A percentile compares a stretch with the other conserved stretches of the same genome.
phyloP scores from a whole-genome alignment of 1,139 yeast genomes.

The Suhomyces taliae region DNA sequence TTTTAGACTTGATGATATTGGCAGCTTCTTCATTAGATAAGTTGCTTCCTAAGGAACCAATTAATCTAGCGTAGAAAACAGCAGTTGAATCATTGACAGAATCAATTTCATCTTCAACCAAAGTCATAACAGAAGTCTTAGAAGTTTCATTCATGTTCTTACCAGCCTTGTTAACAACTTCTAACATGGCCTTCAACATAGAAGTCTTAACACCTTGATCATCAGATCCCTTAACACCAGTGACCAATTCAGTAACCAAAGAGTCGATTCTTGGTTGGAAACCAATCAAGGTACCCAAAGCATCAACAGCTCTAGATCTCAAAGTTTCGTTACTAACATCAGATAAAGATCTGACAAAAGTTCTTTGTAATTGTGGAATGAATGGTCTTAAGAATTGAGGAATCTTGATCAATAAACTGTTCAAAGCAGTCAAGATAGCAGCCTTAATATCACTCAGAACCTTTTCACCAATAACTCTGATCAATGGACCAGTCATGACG shows the following conservation, averaged over 20 bases:
- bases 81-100: constrained; percentile 58
- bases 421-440: constrained; percentile 83
- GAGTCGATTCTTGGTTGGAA: constrained; percentile 96
- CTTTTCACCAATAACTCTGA: constrained; percentile 97
- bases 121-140: constrained; percentile 64
- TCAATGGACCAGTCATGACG: constrained; percentile 92
- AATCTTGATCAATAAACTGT: constrained; percentile 72
- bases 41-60: constrained; percentile 75
- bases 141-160: constrained; percentile 72
- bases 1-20: constrained; percentile 58
- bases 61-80: constrained; percentile 72
- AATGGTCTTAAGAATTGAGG: constrained; percentile 94
- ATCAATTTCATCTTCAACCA: constrained; percentile 71
- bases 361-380: constrained; percentile 95
- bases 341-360: constrained; percentile 87
- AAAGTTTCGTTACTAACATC: constrained; percentile 73
- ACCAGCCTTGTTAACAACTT: constrained; percentile 82
- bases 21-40: constrained; percentile 66
- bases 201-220: constrained; percentile 74
- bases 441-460: constrained; percentile 88
- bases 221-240: constrained; percentile 65
- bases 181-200: constrained; percentile 81
- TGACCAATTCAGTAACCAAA: constrained; percentile 75
- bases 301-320: constrained; percentile 85
- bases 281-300: constrained; percentile 81